phyloP scores from a whole-genome alignment of 163 green algal genomes.

The Smithsoniella earleae region DNA sequence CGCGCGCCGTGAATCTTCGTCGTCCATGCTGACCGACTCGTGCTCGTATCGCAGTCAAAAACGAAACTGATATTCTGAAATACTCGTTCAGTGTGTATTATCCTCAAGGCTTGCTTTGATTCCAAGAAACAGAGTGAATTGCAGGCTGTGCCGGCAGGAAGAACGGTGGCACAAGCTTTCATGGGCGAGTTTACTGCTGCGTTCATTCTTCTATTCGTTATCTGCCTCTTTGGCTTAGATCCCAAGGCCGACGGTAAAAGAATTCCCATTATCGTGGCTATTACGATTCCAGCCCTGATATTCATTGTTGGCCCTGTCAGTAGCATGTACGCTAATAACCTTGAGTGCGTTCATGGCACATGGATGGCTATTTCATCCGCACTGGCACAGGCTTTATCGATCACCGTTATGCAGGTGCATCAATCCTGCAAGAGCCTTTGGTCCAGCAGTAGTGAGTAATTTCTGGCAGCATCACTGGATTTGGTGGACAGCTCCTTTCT shows the following conservation, averaged over 20 bases:
- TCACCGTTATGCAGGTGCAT: no score
- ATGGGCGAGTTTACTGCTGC: slow-evolving; percentile 35
- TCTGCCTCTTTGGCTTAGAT: slow-evolving; percentile 36
- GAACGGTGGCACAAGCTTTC: slow-evolving; percentile 36
- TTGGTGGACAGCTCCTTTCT: slow-evolving; percentile 40
- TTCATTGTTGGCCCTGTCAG: slow-evolving; percentile 36
- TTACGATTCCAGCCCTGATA: slow-evolving; percentile 34
- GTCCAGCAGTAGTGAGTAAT: slow-evolving; percentile 34
- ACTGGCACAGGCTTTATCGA: no score
- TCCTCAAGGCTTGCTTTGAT: no score
- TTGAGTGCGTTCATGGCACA: no score
- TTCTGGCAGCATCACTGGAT: slow-evolving; percentile 43
- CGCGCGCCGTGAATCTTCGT: no score
- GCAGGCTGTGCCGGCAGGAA: slow-evolving; percentile 33
- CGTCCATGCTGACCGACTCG: no score
- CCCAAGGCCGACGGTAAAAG: slow-evolving; percentile 34
- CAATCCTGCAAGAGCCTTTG: slow-evolving; percentile 39
- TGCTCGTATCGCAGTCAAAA: no score
- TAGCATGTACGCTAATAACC: no score
- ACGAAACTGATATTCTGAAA: no score
- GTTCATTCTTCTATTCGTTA: slow-evolving; percentile 36
- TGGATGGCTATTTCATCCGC: no score
- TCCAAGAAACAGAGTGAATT: no score
- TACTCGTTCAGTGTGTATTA: no score
- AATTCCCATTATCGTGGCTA: slow-evolving; percentile 31